These are phyloP conservation scores for Wallacemonas sp. DNA, from an alignment of 208 protist species.

Conservation along the genomic window DNA sequence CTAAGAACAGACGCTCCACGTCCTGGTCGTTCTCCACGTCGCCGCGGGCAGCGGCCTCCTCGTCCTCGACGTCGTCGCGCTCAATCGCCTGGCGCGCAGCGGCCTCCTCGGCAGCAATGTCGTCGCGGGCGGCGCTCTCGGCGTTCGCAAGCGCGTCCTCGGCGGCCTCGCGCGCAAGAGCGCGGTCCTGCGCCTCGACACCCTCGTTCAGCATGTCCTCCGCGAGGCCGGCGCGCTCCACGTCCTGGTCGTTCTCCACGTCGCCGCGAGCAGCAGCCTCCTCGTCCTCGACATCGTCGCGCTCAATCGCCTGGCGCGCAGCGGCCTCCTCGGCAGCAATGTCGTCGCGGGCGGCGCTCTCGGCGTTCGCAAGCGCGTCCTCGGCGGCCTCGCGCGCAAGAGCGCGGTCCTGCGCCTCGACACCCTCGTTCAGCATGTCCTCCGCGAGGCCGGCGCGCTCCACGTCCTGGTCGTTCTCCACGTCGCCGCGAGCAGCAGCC, in stretches of 20 bases:
- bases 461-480: not conserved
- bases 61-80: not conserved
- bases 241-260: slow-evolving; percentile 3
- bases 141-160: no score
- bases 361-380: slow-evolving; percentile 10
- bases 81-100: not conserved
- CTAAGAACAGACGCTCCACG: no score
- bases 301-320: slow-evolving; percentile 16
- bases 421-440: not conserved
- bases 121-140: no score
- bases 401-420: not conserved
- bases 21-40: no score
- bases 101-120: slow-evolving; percentile 4
- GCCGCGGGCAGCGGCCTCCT: no score
- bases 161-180: slow-evolving; percentile 3
- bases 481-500: not conserved
- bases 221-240: not conserved
- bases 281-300: slow-evolving; percentile 19
- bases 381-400: slow-evolving; percentile 18
- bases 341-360: slow-evolving; percentile 17
- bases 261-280: slow-evolving; percentile 16
- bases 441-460: slow-evolving; percentile 7
- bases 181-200: not conserved
- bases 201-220: no score
- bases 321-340: slow-evolving; percentile 34